Evolutionary conservation across 176 grass and related monocot genomes (phyloP), one percentile per base, ranked within the genome.

Genomic region (Paspalum notatum): DNA sequence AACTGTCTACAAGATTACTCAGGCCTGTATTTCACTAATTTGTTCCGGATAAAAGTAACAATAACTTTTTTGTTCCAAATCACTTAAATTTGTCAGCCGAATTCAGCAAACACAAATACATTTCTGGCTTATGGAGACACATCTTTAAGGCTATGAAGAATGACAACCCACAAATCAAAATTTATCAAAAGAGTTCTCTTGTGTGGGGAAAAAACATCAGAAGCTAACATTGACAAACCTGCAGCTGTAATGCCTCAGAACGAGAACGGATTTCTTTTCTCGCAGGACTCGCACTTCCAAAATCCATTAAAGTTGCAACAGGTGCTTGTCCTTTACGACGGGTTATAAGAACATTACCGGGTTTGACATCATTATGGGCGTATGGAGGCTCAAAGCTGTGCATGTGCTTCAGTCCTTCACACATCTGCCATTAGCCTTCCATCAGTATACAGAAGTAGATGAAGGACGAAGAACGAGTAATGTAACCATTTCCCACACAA

Each of bases 311-410:
- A 72, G 87, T 94, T 60, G 91, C 89, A 81, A 94, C 41, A 87
- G 89, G 89, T 53, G 91, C 41, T 79, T 92, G 87, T 27, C 83
- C 87, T 83, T 86, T 97, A 71, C 14, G 83, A 24, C 82, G 76
- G 32, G 94, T 97, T 82, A 97, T 68, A 69, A 97, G 94, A 85
- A 97, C 83, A 84, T 97, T 97, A 73, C 89, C 94, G 84, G 89
- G 91, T 85, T 97, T 97, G 11, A 97, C 94, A 86, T 94, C 94
- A 49, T 97, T 97, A 88, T 97, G 94, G 65, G 94, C 94, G 73
- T 97, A 97, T 65, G 94, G 82, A 58, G 94, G 94, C 84, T 97
- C 91, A 88, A 91, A 82, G 71, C 66, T 90, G 77, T 97, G 94
- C 94, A 97, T 97, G 73, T 97, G 91, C 76, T 94, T 97, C 83